Conservation (phyloP, 2,329 filamentous ascomycete species). For the Fusarium sp. region DNA sequence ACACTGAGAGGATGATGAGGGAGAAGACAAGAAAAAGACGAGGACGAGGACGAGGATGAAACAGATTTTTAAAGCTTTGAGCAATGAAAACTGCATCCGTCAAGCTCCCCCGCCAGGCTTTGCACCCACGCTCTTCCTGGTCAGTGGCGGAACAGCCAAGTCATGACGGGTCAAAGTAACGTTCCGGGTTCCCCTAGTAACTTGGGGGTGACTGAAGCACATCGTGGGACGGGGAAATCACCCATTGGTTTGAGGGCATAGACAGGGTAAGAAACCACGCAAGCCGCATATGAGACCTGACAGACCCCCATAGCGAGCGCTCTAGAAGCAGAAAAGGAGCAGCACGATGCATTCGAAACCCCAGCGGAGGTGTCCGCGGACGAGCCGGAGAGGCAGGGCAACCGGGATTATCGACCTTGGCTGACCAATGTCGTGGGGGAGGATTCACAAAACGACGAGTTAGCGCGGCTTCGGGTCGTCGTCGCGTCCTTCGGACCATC, state of each 20-base stretch:
- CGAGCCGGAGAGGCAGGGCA: conserved; percentile 3
- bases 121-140: conserved; percentile 34
- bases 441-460: conserved; percentile 16
- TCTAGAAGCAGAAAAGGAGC: background rate
- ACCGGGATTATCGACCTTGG: conserved; percentile 21
- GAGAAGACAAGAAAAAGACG: conserved; percentile 3
- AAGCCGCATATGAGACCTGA: conserved; percentile 19
- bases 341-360: conserved; percentile 26
- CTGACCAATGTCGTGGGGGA: conserved; percentile 34
- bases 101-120: conserved; percentile 8
- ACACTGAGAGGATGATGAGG: background rate
- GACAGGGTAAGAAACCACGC: conserved; percentile 13
- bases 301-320: background rate
- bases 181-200: conserved; percentile 1
- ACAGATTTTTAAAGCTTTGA: conserved; percentile 19
- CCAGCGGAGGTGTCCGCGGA: conserved; percentile 25
- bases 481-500: conserved; percentile 44
- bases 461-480: conserved; percentile 46
- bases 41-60: conserved; percentile 1
- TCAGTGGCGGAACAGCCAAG: conserved; percentile 28
- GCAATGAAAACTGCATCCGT: conserved; percentile 8
- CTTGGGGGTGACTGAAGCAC: conserved; percentile 1
- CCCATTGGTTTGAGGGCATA: conserved; percentile 24
- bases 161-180: background rate
- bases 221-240: conserved; percentile 8